Base-by-base conservation (phyloP, 2,329 filamentous ascomycete species). In the Colletotrichum sp. region DNA sequence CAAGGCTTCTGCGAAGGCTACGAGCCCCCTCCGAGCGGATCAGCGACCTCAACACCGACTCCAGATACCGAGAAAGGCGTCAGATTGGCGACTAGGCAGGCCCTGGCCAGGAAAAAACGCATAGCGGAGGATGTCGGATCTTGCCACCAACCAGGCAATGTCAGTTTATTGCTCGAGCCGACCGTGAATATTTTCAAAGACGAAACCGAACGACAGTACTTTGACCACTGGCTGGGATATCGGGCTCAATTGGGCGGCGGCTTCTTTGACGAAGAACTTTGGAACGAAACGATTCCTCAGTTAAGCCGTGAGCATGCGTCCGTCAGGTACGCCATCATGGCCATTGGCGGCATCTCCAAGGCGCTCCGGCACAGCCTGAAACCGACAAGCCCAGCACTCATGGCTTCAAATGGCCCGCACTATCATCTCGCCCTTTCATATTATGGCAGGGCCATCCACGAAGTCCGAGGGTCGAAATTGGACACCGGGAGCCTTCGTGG, bases 291-390 rank as follows among this genome's bases (percentile, higher is more conserved):
- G 2, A 82, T 86, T 8, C 84, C 84, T 4, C 81, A 81, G 18
- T 79, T 87, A 14, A 78, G 83, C 18, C 80, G 77, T 14, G 77
- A 81, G 28, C 82, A 84, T 62, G 76, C 80, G 10, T 82, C 84
- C 4, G 80, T 87, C 13, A 81, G 81, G 9, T 83, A 83, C 61
- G 84, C 85, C 21, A 83, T 82, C 71, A 79, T 85, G 36, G 85
- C 85, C 9, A 80, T 85, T 14, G 84, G 84, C 24, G 82, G 82
- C 24, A 81, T 83, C 13, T 80, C 80, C 24, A 82, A 80, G 34
- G 76, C 80, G 28, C 34, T 69, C 59, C 16, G n/a, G 24, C 28
- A 64, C 36, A 38, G 70, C 66, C 18, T 78, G 64, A 70, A 43
- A 52, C 66, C 65, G 7, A 75, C 36, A 32, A 67, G 21, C 16